phyloP scores from a whole-genome alignment of 495 filamentous ascomycete species.

The Annulohypoxylon stygium region DNA sequence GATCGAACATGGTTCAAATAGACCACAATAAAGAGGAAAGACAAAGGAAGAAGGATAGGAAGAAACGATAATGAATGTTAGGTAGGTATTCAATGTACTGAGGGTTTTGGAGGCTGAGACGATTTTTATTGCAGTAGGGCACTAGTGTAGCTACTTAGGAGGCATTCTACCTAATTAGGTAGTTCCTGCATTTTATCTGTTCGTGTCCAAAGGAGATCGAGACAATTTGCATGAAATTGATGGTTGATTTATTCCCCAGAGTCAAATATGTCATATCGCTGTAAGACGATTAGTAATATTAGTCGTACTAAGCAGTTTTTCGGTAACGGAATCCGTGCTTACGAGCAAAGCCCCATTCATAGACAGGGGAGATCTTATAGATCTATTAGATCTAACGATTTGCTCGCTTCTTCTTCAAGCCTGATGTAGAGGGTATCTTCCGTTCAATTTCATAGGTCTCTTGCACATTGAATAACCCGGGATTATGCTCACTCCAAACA shows the following conservation, averaged over 20 bases:
- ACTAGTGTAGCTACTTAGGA: too few species aligned
- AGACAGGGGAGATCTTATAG: constrained; percentile 5
- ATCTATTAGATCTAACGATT: constrained; percentile 10
- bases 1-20: constrained; percentile 1
- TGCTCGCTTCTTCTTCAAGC: background rate
- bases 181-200: too few species aligned
- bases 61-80: background rate
- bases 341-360: background rate
- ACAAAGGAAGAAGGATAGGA: constrained; percentile 15
- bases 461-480: background rate
- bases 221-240: too few species aligned
- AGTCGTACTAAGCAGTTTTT: background rate
- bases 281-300: too few species aligned
- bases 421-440: constrained; percentile 1
- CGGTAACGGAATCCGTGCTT: constrained; percentile 34
- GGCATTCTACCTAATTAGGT: too few species aligned
- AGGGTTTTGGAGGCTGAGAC: too few species aligned
- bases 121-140: too few species aligned
- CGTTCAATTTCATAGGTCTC: constrained; percentile 2
- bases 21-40: constrained; percentile 41
- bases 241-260: too few species aligned
- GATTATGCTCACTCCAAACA: constrained; percentile 16
- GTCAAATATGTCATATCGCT: too few species aligned
- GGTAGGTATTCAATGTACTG: too few species aligned
- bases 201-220: too few species aligned